Base-by-base conservation (phyloP, 106 monocot genomes). In the Acorus gramineus region DNA sequence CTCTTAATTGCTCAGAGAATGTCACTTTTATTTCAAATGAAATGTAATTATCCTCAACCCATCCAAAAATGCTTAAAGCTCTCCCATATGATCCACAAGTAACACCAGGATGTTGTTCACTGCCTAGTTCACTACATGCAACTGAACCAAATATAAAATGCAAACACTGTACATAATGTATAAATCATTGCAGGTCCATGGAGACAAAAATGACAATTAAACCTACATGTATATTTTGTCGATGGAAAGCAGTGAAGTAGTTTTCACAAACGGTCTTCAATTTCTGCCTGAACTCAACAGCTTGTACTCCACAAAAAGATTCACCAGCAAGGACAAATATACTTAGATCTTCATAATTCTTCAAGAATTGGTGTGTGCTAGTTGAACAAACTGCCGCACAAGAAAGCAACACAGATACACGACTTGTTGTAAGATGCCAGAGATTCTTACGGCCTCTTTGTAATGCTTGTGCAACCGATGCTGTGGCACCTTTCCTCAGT, bases 271-370 rank as follows among this genome's bases (percentile, higher is more conserved):
- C 72, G 60, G 10, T 80, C 71, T 86, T 96, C 64, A 96, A 71
- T 65, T 79, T 82, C 49, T 87, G 86, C 60, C 95, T 82, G 75
- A 96, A 96, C 61, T 96, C 90, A 60, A 64, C 69, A 49, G 95
- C 90, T 82, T 91, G 78, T 54, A 80, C 63, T 11, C 90, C 90
- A 79, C 78, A 90, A 58, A 96, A 96, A 58, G 95, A 84, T 78
- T 96, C 95, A 61, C 95, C 95, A 56, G 95, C 95, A 71, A 96
- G 74, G 54, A 96, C 80, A 73, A 96, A 96, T 66, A 91, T 56
- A 66, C 62, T 82, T n/a, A 96, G 59, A 87, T 96, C 90, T 81
- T 96, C 95, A 77, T 90, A 96, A 62, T 90, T 91, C 66, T 76
- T 73, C 55, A 96, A 62, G 56, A 96, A 96, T 63, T 96, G 90